Conservation (phyloP, 257 asterid species). For the Lycium ferocissimum region DNA sequence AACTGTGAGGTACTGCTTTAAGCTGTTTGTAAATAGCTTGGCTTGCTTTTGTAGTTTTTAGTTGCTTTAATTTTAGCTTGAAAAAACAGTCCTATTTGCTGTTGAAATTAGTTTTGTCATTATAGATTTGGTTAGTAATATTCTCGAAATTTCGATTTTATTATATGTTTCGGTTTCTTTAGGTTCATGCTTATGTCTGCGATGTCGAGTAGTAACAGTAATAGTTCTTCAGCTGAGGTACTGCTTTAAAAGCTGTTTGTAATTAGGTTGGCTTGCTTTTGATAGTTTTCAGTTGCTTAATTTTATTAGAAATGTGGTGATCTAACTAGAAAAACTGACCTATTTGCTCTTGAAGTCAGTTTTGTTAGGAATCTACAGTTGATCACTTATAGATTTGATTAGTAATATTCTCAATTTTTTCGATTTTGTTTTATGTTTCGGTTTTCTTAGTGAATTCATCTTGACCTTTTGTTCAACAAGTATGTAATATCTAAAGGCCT, state of each 20-base stretch:
- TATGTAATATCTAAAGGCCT: neutral
- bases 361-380: neutral
- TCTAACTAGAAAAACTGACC: neutral
- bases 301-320: neutral
- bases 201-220: slow-evolving; percentile 47
- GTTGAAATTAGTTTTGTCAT: neutral
- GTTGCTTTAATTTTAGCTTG: no score
- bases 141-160: no score
- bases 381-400: neutral
- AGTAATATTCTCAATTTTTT: neutral
- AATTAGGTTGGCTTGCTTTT: slow-evolving; percentile 29
- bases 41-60: no score
- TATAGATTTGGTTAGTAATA: no score
- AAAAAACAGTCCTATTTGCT: no score
- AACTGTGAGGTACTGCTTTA: no score
- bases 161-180: slow-evolving; percentile 31
- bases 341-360: neutral
- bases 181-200: slow-evolving; percentile 63
- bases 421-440: neutral
- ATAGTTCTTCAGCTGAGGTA: slow-evolving; percentile 62
- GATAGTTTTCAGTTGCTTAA: neutral
- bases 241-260: slow-evolving; percentile 13
- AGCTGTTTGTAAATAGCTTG: no score
- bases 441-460: neutral
- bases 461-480: neutral